Conservation (phyloP, 164 flowering plant species). For the Litsea cubeba region DNA sequence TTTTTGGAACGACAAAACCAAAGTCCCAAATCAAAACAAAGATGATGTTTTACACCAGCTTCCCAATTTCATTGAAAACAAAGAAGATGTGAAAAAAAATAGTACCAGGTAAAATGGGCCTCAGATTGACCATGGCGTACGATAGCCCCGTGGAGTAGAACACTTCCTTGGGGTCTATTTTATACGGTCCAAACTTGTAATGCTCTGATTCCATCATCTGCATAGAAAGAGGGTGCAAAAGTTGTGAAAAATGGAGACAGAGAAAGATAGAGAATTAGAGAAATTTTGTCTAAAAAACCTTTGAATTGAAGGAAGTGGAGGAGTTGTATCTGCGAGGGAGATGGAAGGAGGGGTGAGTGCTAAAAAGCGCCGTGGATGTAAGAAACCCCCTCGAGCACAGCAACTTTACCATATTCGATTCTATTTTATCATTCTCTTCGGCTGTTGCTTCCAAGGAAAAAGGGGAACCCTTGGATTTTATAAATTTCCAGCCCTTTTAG, state of each 20-base stretch:
- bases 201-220: slow-evolving; percentile 5
- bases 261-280: background rate
- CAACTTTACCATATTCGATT: slow-evolving; percentile 2
- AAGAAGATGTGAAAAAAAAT: background rate
- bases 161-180: slow-evolving; percentile 53
- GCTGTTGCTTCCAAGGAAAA: background rate
- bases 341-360: background rate
- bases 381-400: background rate
- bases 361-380: background rate
- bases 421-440: background rate
- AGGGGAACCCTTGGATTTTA: no score
- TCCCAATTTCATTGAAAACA: background rate
- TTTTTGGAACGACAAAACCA: background rate
- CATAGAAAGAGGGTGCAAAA: background rate
- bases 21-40: no score
- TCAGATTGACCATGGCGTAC: slow-evolving; percentile 76
- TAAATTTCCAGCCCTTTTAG: no score
- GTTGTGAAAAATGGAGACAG: background rate
- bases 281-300: background rate
- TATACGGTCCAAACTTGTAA: slow-evolving; percentile 64
- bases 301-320: background rate
- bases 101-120: slow-evolving; percentile 79
- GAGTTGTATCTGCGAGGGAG: background rate
- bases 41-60: background rate
- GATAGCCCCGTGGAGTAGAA: slow-evolving; percentile 68